These are phyloP conservation scores for Blastocystis hominis DNA, from an alignment of 352 stramenopile species.

Conservation along the genomic window DNA sequence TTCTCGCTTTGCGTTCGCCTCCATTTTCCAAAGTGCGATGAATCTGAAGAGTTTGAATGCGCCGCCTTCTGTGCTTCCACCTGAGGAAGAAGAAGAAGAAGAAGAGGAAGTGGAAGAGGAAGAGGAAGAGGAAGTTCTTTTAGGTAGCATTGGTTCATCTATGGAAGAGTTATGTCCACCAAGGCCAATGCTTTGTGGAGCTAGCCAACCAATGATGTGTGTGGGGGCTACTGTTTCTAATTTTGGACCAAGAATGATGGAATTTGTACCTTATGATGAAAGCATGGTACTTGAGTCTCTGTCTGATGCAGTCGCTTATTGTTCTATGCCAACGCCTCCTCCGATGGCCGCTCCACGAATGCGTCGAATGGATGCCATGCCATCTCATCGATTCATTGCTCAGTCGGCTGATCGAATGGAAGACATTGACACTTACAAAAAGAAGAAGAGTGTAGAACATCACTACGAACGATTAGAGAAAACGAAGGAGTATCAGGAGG, in stretches of 20 bases:
- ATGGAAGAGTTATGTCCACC: not conserved
- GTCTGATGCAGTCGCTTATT: too few species aligned
- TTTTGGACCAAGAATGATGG: not conserved
- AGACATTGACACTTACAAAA: constrained; percentile 37
- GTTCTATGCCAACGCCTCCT: not conserved
- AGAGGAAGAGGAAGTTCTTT: too few species aligned
- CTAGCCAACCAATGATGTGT: not conserved
- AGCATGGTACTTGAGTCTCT: not conserved
- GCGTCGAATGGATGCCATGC: too few species aligned
- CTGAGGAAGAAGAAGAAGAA: not conserved
- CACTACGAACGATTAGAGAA: constrained; percentile 54
- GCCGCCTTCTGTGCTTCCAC: not conserved
- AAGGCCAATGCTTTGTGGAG: not conserved
- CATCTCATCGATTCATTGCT: not conserved
- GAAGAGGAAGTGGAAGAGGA: too few species aligned
- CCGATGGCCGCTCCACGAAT: not conserved
- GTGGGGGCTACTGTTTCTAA: not conserved
- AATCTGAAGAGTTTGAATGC: constrained; percentile 4
- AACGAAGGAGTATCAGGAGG: constrained; percentile 51
- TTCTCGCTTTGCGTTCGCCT: constrained; percentile 58
- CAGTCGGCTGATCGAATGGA: not conserved
- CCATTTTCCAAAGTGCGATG: constrained; percentile 62
- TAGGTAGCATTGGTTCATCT: not conserved
- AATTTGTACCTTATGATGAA: not conserved
- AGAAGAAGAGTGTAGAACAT: constrained; percentile 59